Evolutionary conservation across 192 early-diverging fungal species (phyloP), one percentile per base, ranked within the genome.

Genomic region (Coemansia interrupta): DNA sequence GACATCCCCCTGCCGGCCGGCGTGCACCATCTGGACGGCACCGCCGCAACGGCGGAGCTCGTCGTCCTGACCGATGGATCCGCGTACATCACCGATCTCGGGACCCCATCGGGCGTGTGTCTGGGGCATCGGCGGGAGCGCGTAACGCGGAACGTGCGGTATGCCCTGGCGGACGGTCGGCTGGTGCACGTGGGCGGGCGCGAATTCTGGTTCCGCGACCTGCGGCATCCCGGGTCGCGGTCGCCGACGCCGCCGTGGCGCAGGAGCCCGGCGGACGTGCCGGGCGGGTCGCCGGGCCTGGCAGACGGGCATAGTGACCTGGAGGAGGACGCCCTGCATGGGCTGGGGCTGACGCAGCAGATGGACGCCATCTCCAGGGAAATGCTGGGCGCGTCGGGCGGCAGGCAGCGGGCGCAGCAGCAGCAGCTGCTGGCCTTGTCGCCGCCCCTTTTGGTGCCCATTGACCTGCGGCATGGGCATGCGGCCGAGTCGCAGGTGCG

Each of bases 201-300:
- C 14, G 40, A 58, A 8, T 78, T 65, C 45, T 78, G 75, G 75
- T 78, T 71, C 59, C 75, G 56, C 6, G 42, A 68, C 0, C 20
- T 54, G 47, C 5, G 1, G 20, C 19, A 28, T 12, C 10, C 19
- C n/a, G 2, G 29, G 30, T 62, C 69, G 45, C 42, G 32, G 54
- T 64, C 68, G 26, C 71, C 71, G 4, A 14, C 53, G 30, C 74
- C 74, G 53, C 75, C 75, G 11, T 78, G 75, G 75, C 57, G 40
- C 0, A 40, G 38, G 4, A 18, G 19, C 15, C 1, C 17, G 20
- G 20, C 19, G 13, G 13, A 10, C 15, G 13, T 43, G 42, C 18
- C 2, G 4, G 4, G 18, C 4, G 42, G 42, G 15, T 17, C 42
- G 13, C 15, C 42, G 2, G 29, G 4, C 29, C 7, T 30, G 29